Evolutionary conservation across 1,139 yeast species (phyloP).

Genomic region (Blastobotrys aristatus): DNA sequence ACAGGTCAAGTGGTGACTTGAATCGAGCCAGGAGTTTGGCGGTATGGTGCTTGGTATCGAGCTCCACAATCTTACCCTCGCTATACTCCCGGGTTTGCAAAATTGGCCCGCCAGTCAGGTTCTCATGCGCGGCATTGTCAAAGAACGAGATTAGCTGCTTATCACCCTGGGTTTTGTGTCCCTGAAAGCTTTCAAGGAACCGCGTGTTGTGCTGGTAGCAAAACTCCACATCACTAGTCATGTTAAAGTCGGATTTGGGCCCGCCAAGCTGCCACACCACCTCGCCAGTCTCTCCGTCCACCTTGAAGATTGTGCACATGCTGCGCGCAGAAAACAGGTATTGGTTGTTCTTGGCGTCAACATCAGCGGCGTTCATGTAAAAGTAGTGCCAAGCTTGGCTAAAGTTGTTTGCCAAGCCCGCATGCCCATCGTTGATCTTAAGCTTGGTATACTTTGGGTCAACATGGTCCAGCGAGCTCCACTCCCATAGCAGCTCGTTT

Average conservation of each 20-base stretch:
- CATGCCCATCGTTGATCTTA: conserved; percentile 28
- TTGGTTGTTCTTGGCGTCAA: conserved; percentile 37
- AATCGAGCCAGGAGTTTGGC: not conserved
- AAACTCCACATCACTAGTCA: conserved; percentile 3
- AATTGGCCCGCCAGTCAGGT: not conserved
- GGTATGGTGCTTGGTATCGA: not conserved
- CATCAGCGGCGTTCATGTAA: conserved; percentile 42
- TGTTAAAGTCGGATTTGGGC: not conserved
- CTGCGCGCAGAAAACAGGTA: conserved; percentile 39
- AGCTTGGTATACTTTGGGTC: conserved; percentile 35
- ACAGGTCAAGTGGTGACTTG: not conserved
- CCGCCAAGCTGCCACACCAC: conserved; percentile 31
- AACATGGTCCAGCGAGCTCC: conserved; percentile 40
- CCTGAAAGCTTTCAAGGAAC: not conserved
- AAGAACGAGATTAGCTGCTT: conserved; percentile 4
- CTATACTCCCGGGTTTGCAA: not conserved
- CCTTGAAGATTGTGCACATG: conserved; percentile 37
- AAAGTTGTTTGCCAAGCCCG: conserved; percentile 31
- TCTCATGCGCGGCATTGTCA: conserved; percentile 5
- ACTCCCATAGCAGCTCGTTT: conserved; percentile 38
- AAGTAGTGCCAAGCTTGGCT: conserved; percentile 42
- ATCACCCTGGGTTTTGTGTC: not conserved
- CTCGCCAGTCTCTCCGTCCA: conserved; percentile 38
- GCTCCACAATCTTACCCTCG: conserved; percentile 8
- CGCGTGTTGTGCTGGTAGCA: conserved; percentile 11